phyloP scores from a whole-genome alignment of 495 filamentous ascomycete species.

The Podospora pseudocomata region DNA sequence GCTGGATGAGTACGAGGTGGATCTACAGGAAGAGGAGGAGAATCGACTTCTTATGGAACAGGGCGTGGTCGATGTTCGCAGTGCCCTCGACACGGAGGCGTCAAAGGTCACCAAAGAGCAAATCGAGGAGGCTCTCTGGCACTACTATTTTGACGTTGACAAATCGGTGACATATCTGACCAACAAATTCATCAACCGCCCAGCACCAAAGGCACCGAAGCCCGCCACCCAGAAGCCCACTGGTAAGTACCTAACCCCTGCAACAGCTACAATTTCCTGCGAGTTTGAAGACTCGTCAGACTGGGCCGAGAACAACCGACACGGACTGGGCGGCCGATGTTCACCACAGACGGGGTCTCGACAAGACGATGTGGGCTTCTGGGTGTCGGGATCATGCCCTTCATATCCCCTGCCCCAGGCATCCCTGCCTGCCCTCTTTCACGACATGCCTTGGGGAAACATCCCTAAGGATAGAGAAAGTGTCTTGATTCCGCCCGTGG shows the following conservation, averaged over 20 bases:
- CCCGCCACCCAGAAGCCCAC: conserved; percentile 33
- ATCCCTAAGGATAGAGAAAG: conserved; percentile 66
- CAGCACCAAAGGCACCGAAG: conserved; percentile 23
- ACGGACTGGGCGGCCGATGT: background rate
- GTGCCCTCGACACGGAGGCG: conserved; percentile 49
- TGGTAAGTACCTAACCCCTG: conserved; percentile 49
- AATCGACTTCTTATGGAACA: conserved; percentile 55
- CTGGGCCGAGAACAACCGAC: conserved; percentile 14
- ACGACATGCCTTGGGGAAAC: conserved; percentile 81
- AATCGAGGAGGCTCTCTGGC: conserved; percentile 86
- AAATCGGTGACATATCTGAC: conserved; percentile 78
- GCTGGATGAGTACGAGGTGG: conserved; percentile 50
- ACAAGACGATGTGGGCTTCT: background rate
- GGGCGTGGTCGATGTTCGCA: conserved; percentile 54
- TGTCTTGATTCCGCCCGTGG: conserved; percentile 61
- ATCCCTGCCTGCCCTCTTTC: conserved; percentile 56
- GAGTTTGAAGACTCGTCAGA: conserved; percentile 6
- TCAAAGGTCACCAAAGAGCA: conserved; percentile 60
- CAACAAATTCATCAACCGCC: conserved; percentile 52
- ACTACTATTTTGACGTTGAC: conserved; percentile 90
- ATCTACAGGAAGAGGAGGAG: conserved; percentile 53
- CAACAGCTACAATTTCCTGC: conserved; percentile 11
- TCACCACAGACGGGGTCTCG: background rate
- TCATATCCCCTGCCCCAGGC: conserved; percentile 1
- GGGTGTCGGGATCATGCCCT: background rate